Percentiles rank a stretch among this genome's conserved stretches.
phyloP scores from a whole-genome alignment of 495 filamentous ascomycete genomes.

The Melanomma pulvis-pyrius region DNA sequence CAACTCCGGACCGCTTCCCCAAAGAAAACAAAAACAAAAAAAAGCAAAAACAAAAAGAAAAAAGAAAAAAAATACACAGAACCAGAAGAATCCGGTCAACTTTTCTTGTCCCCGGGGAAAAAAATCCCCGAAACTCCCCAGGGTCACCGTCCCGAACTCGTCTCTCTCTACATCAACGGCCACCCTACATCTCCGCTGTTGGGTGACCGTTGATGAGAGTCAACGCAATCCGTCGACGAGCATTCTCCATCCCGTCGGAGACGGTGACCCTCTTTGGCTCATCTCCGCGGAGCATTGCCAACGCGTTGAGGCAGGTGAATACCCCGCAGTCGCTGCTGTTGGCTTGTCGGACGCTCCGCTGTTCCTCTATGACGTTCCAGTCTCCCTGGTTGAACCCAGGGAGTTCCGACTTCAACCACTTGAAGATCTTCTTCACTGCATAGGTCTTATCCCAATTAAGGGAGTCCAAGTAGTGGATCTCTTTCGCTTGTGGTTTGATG shows the following conservation, averaged over 20 bases:
- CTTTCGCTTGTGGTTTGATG: constrained; percentile 63
- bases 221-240: constrained; percentile 34
- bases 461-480: constrained; percentile 77
- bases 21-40: neutral
- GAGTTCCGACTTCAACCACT: constrained; percentile 64
- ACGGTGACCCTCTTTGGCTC: constrained; percentile 16
- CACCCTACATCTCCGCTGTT: constrained; percentile 5
- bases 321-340: constrained; percentile 83
- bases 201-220: constrained; percentile 32
- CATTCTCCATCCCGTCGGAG: constrained; percentile 31
- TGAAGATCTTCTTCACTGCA: constrained; percentile 50
- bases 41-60: too few relatives aligned
- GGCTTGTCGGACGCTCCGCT: constrained; percentile 57
- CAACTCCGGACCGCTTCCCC: too few relatives aligned
- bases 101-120: too few relatives aligned
- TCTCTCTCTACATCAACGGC: neutral
- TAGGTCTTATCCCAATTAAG: constrained; percentile 36
- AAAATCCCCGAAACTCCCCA: too few relatives aligned
- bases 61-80: too few relatives aligned
- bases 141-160: too few relatives aligned
- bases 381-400: constrained; percentile 61
- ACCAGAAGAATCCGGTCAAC: too few relatives aligned
- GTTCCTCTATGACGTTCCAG: constrained; percentile 57
- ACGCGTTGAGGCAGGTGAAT: constrained; percentile 52
- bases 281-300: constrained; percentile 35